Conservation (phyloP, 176 grass and related monocot species). For the Luzula sylvatica region DNA sequence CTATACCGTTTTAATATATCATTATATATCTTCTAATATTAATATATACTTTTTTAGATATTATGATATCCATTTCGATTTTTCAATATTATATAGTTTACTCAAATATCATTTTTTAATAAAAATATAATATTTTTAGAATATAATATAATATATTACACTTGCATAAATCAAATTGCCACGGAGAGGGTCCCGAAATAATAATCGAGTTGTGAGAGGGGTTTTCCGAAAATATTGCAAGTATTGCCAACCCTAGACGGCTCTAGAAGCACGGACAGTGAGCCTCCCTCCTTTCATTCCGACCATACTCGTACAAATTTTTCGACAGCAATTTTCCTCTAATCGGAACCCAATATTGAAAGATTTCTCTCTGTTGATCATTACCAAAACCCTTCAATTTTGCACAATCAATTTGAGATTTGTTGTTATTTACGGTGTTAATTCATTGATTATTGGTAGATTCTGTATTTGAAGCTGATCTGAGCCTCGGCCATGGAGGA, state of each 20-base stretch:
- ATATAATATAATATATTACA: no score
- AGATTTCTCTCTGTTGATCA: neutral
- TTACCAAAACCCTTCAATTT: neutral
- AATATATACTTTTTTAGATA: no score
- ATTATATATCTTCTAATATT: no score
- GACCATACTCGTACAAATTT: neutral
- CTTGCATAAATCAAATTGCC: no score
- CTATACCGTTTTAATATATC: no score
- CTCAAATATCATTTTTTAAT: no score
- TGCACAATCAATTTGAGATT: neutral
- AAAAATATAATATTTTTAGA: no score
- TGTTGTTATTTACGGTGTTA: neutral
- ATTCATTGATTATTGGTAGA: neutral
- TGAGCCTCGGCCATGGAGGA: neutral
- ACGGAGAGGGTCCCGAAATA: no score
- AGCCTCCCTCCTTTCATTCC: neutral
- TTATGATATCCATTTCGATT: no score
- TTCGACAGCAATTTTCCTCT: neutral
- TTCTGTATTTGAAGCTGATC: neutral
- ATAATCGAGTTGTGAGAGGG: neutral
- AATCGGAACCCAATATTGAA: neutral
- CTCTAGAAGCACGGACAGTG: neutral
- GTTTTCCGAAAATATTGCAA: constrained; percentile 1
- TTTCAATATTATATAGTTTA: no score
- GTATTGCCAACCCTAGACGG: constrained; percentile 7